phyloP scores from a whole-genome alignment of 352 stramenopile genomes.

The Pythium rhizo-oryzae region DNA sequence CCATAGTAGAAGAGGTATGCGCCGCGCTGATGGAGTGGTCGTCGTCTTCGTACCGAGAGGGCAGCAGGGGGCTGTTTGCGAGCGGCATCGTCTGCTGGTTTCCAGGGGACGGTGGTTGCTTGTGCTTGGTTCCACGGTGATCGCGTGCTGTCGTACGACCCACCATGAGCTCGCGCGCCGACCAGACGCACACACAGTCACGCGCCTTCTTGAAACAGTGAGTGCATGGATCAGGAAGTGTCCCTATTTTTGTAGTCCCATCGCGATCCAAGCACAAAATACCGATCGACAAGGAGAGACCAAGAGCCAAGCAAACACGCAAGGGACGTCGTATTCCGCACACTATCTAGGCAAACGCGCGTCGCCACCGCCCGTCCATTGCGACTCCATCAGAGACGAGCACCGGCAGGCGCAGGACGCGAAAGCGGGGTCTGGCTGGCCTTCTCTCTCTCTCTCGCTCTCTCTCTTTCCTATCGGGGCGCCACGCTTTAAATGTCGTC shows the following conservation, averaged over 20 bases:
- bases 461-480: neutral
- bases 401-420: too few species aligned
- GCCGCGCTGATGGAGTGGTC: neutral
- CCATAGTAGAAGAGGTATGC: neutral
- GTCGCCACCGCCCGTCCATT: neutral
- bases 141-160: neutral
- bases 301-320: conserved; percentile 5
- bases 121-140: conserved; percentile 3
- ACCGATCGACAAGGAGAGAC: neutral
- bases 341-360: conserved; percentile 10
- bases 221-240: neutral
- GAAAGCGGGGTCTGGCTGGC: neutral
- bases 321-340: conserved; percentile 13
- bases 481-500: conserved; percentile 81
- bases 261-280: neutral
- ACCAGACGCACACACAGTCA: neutral
- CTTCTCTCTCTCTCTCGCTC: neutral
- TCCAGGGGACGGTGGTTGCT: neutral
- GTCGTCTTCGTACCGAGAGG: conserved; percentile 32
- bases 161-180: conserved; percentile 1
- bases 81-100: conserved; percentile 13
- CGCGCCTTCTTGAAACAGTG: neutral
- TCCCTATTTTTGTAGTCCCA: neutral
- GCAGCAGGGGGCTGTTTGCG: conserved; percentile 5
- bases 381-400: too few species aligned